These are phyloP conservation scores for Erucastrum elatum DNA, from an alignment of 345 rosid genomes.

Conservation along the genomic window DNA sequence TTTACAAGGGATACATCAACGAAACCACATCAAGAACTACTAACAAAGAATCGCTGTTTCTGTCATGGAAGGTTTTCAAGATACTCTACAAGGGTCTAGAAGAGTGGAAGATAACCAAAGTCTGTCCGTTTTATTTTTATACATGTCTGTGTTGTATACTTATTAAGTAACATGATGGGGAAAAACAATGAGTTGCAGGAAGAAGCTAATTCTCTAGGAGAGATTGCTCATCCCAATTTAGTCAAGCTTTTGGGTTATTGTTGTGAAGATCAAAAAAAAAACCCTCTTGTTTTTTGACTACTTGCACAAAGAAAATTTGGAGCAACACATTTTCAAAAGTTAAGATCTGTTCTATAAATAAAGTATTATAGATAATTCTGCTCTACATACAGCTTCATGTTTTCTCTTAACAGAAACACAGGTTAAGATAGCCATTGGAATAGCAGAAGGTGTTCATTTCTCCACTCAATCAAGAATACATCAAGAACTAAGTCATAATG, in stretches of 20 bases:
- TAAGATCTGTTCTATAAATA: not conserved
- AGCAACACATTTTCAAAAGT: not conserved
- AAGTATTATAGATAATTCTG: not conserved
- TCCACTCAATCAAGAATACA: conserved; percentile 10
- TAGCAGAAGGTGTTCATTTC: conserved; percentile 14
- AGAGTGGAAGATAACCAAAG: not conserved
- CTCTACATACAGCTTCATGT: not conserved
- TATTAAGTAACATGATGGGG: too few species aligned
- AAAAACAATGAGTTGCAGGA: not conserved
- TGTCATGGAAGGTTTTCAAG: conserved; percentile 9
- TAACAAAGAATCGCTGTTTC: not conserved
- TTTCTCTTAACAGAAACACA: conserved; percentile 8
- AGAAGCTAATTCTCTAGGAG: not conserved
- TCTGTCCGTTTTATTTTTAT: not conserved
- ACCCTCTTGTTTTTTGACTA: conserved; percentile 3
- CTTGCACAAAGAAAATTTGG: conserved; percentile 7
- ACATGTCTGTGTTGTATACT: too few species aligned
- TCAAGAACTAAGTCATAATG: not conserved
- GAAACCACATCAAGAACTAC: conserved; percentile 14
- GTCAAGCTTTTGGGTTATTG: conserved; percentile 14
- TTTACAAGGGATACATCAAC: conserved; percentile 10
- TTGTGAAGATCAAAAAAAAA: conserved; percentile 1
- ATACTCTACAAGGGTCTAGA: not conserved
- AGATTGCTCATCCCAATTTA: not conserved
- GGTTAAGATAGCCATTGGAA: conserved; percentile 19